Evolutionary conservation across 495 filamentous ascomycete species (phyloP).

Genomic region (Trypethelium eluteriae): DNA sequence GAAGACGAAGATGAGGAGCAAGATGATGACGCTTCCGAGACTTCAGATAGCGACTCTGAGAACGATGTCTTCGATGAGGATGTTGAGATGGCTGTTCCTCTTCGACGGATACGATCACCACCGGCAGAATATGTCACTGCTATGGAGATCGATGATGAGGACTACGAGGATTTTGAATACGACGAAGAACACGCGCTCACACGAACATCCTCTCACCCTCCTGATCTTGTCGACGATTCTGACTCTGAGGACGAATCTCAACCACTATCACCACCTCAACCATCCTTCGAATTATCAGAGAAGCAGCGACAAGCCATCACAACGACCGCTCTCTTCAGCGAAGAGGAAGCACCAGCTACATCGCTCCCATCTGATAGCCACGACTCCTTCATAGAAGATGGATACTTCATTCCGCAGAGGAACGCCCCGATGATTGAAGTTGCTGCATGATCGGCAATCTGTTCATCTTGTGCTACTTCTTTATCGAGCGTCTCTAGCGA

Average conservation of each 20-base stretch:
- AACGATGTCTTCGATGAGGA: conserved; percentile 30
- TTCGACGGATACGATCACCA: conserved; percentile 35
- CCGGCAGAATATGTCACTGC: conserved; percentile 35
- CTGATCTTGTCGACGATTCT: conserved; percentile 62
- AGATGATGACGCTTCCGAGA: conserved; percentile 45
- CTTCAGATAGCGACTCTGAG: conserved; percentile 31
- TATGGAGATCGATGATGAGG: conserved; percentile 53
- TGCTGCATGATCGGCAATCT: conserved; percentile 5
- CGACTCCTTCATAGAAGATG: conserved; percentile 22
- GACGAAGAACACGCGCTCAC: conserved; percentile 61
- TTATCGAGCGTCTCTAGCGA: conserved; percentile 4
- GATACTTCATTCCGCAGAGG: conserved; percentile 28
- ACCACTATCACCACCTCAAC: conserved; percentile 74
- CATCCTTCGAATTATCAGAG: conserved; percentile 57
- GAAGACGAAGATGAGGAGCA: conserved; percentile 64
- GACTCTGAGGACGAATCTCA: conserved; percentile 69
- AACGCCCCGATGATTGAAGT: conserved; percentile 29
- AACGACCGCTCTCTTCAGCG: conserved; percentile 44
- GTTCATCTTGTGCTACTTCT: not conserved
- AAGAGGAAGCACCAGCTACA: conserved; percentile 13
- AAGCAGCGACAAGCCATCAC: conserved; percentile 54
- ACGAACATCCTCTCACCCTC: conserved; percentile 62
- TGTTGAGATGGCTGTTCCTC: conserved; percentile 32
- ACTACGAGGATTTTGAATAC: conserved; percentile 60
- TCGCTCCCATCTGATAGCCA: conserved; percentile 20